Evolutionary conservation across 2,329 filamentous ascomycete genomes (phyloP).

Genomic region (Scopulariopsis brevicaulis): DNA sequence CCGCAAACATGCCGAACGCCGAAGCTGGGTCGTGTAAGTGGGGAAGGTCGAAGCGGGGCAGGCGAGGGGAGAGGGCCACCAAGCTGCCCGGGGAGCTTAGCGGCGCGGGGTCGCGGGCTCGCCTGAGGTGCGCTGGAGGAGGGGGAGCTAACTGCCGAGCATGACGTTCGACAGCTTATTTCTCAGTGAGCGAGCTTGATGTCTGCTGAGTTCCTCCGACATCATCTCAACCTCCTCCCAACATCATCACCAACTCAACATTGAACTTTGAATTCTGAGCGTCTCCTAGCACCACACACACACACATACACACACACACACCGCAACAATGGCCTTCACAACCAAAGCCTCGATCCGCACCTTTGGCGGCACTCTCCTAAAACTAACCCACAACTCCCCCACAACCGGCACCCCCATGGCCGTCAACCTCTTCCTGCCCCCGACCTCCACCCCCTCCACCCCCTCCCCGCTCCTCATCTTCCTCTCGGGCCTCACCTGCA

Average conservation of each 20-base stretch:
- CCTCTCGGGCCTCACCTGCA: slow-evolving; percentile 89
- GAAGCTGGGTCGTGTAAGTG: background rate
- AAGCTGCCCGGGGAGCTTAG: background rate
- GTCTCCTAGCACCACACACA: background rate
- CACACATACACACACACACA: background rate
- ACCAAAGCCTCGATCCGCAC: slow-evolving; percentile 81
- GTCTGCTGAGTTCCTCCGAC: background rate
- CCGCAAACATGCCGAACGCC: background rate
- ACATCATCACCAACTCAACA: background rate
- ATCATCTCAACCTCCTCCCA: background rate
- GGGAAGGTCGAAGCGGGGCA: background rate
- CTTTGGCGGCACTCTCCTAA: slow-evolving; percentile 90
- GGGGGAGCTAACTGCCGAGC: background rate
- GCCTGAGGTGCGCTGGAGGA: too few species aligned
- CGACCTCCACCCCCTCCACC: slow-evolving; percentile 42
- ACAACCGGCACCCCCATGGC: slow-evolving; percentile 80
- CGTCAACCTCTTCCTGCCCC: slow-evolving; percentile 84
- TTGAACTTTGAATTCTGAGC: background rate
- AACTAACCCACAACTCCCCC: slow-evolving; percentile 76
- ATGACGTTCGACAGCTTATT: background rate
- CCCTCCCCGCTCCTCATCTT: slow-evolving; percentile 79
- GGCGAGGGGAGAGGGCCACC: background rate
- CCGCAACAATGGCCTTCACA: slow-evolving; percentile 63
- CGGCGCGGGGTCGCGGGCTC: background rate
- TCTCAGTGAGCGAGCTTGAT: background rate